These are phyloP conservation scores for Naganishia antarctica DNA, from an alignment of 768 basidiomycete genomes.

Conservation along the genomic window DNA sequence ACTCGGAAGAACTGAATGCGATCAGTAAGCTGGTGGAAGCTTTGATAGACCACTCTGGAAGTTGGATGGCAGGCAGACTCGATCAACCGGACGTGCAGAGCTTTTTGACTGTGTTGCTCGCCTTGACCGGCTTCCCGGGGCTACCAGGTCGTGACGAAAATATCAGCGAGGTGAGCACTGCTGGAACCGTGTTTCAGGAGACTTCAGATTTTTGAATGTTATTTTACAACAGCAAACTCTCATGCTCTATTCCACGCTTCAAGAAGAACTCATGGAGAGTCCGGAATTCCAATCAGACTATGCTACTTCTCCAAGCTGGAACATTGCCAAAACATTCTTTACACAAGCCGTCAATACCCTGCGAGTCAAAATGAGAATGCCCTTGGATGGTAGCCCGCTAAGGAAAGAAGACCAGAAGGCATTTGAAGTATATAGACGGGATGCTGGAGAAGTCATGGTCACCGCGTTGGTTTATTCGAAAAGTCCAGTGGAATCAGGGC, in stretches of 20 bases:
- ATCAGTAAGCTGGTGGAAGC: conserved; percentile 75
- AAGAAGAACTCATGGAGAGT: conserved; percentile 56
- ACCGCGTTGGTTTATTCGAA: conserved; percentile 38
- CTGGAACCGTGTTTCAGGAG: not conserved
- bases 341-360: conserved; percentile 68
- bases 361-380: conserved; percentile 71
- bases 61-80: conserved; percentile 68
- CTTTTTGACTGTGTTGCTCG: conserved; percentile 66
- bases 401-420: conserved; percentile 41
- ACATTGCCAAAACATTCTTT: conserved; percentile 66
- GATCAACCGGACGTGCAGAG: conserved; percentile 59
- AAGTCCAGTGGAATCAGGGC: not conserved
- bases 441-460: conserved; percentile 49
- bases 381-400: conserved; percentile 42
- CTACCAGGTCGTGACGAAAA: conserved; percentile 79
- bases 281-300: conserved; percentile 18
- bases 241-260: conserved; percentile 83
- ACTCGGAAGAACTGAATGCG: conserved; percentile 59
- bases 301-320: conserved; percentile 41
- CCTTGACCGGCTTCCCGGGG: conserved; percentile 68
- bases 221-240: conserved; percentile 54
- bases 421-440: conserved; percentile 45
- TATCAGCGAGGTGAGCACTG: conserved; percentile 60
- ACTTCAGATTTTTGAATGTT: not conserved
- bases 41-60: conserved; percentile 77